These are phyloP conservation scores for Rhizophora mangle DNA, from an alignment of 345 rosid species.

Conservation along the genomic window DNA sequence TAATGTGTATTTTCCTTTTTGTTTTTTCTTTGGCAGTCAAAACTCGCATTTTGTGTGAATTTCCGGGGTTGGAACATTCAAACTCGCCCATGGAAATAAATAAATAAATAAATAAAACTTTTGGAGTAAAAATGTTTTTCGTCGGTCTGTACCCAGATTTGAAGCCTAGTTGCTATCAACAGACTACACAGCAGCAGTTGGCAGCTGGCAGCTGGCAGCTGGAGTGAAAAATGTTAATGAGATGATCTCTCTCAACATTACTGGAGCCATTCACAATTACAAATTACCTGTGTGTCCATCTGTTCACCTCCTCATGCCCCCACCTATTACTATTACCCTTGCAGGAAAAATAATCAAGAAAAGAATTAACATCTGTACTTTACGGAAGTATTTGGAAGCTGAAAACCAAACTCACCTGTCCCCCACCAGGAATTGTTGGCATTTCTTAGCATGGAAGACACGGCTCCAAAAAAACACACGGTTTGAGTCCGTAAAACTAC, in stretches of 20 bases:
- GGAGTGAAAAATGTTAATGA: neutral
- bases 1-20: neutral
- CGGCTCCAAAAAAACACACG: too few relatives aligned
- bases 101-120: neutral
- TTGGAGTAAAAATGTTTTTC: too few relatives aligned
- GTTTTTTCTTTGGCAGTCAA: too few relatives aligned
- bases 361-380: neutral
- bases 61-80: too few relatives aligned
- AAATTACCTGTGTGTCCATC: neutral
- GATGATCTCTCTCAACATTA: neutral
- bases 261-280: neutral
- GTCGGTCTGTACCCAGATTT: too few relatives aligned
- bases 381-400: neutral
- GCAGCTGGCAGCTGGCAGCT: too few relatives aligned
- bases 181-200: too few relatives aligned
- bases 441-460: neutral
- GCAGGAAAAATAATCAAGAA: neutral
- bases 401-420: neutral
- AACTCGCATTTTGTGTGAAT: too few relatives aligned
- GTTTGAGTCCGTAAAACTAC: too few relatives aligned
- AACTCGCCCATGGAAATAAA: neutral
- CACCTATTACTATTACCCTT: neutral
- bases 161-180: too few relatives aligned
- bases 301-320: neutral
- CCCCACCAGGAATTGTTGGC: slow-evolving; percentile 13